Conservation (phyloP, 768 basidiomycete genomes). For the Xerocomus brunneocitrinus region DNA sequence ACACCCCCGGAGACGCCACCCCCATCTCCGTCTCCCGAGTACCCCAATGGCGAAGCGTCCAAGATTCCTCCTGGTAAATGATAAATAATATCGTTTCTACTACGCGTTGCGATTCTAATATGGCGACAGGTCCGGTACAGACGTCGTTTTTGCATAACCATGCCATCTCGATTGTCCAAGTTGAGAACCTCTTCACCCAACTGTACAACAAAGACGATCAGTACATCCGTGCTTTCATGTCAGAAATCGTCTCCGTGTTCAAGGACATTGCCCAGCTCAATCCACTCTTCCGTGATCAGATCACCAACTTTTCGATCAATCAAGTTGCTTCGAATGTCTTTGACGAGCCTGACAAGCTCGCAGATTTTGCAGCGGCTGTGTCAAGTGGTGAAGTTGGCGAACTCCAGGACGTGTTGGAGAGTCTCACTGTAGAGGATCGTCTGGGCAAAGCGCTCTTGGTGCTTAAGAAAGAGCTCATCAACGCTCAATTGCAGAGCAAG, state of each 20-base stretch:
- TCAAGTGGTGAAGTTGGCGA: conserved; percentile 90
- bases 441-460: conserved; percentile 87
- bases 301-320: conserved; percentile 92
- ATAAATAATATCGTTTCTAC: too few relatives aligned
- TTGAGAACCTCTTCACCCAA: conserved; percentile 76
- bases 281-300: conserved; percentile 96
- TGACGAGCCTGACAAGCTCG: conserved; percentile 95
- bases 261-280: conserved; percentile 98
- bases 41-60: conserved; percentile 20
- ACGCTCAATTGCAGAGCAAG: conserved; percentile 91
- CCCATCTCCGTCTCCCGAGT: conserved; percentile 23
- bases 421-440: conserved; percentile 79
- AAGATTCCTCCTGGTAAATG: conserved; percentile 22
- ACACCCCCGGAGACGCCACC: conserved; percentile 44
- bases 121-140: conserved; percentile 55
- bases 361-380: conserved; percentile 95
- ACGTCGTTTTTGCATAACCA: conserved; percentile 82
- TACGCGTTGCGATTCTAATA: not conserved
- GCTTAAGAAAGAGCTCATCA: conserved; percentile 96
- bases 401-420: conserved; percentile 90
- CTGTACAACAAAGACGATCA: conserved; percentile 92
- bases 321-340: conserved; percentile 92
- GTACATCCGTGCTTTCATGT: conserved; percentile 92
- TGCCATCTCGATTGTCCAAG: conserved; percentile 82
- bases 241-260: conserved; percentile 94